Evolutionary conservation across 257 asterid species (phyloP), one percentile per base, ranked within the genome.

Genomic region (Datura wrightii): DNA sequence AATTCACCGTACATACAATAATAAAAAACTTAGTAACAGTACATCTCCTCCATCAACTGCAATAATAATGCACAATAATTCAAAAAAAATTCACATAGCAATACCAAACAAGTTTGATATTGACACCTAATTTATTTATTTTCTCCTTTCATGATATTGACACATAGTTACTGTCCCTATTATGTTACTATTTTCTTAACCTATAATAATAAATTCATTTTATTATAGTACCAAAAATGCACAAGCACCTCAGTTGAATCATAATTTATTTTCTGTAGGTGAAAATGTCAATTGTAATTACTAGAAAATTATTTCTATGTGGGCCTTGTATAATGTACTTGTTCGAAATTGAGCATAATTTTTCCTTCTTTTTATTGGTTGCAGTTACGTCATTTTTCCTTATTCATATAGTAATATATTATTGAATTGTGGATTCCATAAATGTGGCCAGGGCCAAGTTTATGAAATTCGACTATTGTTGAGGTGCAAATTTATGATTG

Each of bases 271-370:
- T 24, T 24, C 31, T 24, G 31, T 1, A 24, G 31, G 31, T 24
- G 31, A 60, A 60, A 19, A 24, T 46, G 9, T 60, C 67, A 60
- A 48, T 44, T 3, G 63, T 52, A 76, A 74, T 48, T 74, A 48
- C 42, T 24, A 74, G 8, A 50, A 76, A 13, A 76, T 50, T 50
- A 76, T 50, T 76, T 76, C 31, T 50, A 76, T 31, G 82, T 76
- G 62, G 82, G 46, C 46, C 46, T 50, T 50, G 48, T 18, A 8
- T 8, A 48, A 14, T 36, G 63, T 76, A 50, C 63, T 3, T 31
- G 5, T 31, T 52, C 3, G 31, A 52, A 50, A 78, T 78, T 50
- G 62, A 50, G 24, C 48, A 52, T 31, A 53, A 6, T 13, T 24
- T 24, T 24, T 24, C 3, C 14, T 9, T 50, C 8, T 2, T 50